Evolutionary conservation across 2,329 filamentous ascomycete genomes (phyloP), one percentile per base, ranked within the genome.

Genomic region (Allantophomopsis cytisporea): DNA sequence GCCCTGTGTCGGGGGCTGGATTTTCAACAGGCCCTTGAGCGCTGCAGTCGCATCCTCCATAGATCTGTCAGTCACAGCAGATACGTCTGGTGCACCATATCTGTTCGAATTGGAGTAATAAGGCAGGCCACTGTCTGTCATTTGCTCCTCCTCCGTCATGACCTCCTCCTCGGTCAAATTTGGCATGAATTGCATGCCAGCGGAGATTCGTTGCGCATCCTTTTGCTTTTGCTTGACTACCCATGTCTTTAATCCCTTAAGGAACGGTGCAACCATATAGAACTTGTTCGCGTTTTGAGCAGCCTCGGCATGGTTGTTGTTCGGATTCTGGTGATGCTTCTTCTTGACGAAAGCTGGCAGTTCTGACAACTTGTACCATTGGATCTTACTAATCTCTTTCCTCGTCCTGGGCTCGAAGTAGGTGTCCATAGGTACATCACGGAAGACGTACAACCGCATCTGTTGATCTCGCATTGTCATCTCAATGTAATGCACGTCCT

Each of bases 181-280:
- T 13, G 62, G 55, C 14, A 63, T 55, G 5, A 64, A 50, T 23
- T 69, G 62, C 12, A 59, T 57, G 23, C 55, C 58, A 31, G 55
- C 63, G 20, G 61, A 50, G 14, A 59, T 56, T 45, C 62, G 64
- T 49, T 65, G 64, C 7, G 66, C 64, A 49, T 84, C 83, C n/a
- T 71, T 68, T 60, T 80, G 87, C 64, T 76, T 81, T 60, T 94
- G 85, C 46, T 81, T 74, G n/a, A 76, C 66, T 36, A 96, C 86
- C 88, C 88, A 96, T 57, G 85, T 86, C 60, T 86, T 88, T 37
- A 98, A 61, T 5, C 78, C 83, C 1, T 77, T 77, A 40, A 96
- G 66, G 55, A 98, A 98, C 0, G 89, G 88, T 0, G 87, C 87
- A 14, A 98, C 91, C 85, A 96, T 95, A 61, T 95, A 98, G 57